Evolutionary conservation across 2,329 filamentous ascomycete species (phyloP).

Genomic region (Xylariaceae sp.): DNA sequence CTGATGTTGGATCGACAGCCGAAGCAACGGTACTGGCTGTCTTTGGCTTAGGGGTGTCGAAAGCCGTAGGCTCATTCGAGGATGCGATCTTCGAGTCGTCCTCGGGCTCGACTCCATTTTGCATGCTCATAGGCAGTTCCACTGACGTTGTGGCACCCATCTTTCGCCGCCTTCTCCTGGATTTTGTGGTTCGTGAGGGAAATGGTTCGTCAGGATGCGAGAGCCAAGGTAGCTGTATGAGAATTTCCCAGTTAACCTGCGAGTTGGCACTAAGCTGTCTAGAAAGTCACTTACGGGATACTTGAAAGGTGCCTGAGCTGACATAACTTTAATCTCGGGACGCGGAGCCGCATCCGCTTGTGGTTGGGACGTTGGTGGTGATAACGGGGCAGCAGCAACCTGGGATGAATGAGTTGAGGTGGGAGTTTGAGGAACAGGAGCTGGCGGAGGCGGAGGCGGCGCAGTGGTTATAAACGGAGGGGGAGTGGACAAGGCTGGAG

Average conservation of each 20-base stretch:
- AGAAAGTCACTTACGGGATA: slow-evolving; percentile 55
- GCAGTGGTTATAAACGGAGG: slow-evolving; percentile 51
- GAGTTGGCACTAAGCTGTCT: background rate
- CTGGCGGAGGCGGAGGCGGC: slow-evolving; percentile 49
- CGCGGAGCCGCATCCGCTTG: slow-evolving; percentile 37
- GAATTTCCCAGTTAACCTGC: slow-evolving; percentile 37
- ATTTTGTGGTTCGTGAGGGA: slow-evolving; percentile 51
- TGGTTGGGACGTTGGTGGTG: slow-evolving; percentile 55
- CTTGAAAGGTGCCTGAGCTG: slow-evolving; percentile 47
- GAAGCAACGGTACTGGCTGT: slow-evolving; percentile 24
- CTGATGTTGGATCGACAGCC: background rate
- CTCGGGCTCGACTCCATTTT: slow-evolving; percentile 40
- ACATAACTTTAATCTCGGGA: slow-evolving; percentile 36
- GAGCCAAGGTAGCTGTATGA: slow-evolving; percentile 62
- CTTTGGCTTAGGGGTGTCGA: slow-evolving; percentile 27
- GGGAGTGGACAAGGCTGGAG: slow-evolving; percentile 62
- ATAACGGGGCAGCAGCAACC: slow-evolving; percentile 49
- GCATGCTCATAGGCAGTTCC: slow-evolving; percentile 51
- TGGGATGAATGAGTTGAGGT: slow-evolving; percentile 59
- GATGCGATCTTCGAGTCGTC: slow-evolving; percentile 12
- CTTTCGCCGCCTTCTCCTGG: slow-evolving; percentile 51
- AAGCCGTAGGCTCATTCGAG: slow-evolving; percentile 34
- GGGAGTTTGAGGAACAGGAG: slow-evolving; percentile 56
- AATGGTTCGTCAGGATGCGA: slow-evolving; percentile 60
- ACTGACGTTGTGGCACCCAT: slow-evolving; percentile 48